Percentiles rank a stretch among this genome's conserved stretches.
Conservation (phyloP, 106 monocot genomes). For the Cymbidium sinense region DNA sequence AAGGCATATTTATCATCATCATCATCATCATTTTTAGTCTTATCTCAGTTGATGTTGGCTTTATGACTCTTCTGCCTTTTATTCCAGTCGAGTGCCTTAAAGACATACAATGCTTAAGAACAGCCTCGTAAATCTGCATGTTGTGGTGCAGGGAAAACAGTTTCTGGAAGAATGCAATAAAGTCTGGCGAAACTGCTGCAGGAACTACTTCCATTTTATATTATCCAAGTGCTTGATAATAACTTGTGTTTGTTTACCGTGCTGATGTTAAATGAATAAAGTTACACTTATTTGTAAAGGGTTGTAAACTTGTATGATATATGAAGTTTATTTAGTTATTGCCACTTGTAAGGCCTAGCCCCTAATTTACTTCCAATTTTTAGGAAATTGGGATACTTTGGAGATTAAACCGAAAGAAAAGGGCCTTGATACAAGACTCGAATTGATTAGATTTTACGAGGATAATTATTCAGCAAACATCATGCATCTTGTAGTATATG, state of each 20-base stretch:
- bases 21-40: background rate
- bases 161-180: background rate
- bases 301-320: background rate
- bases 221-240: background rate
- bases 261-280: background rate
- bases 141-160: background rate
- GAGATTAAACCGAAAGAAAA: slow-evolving; percentile 71
- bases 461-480: slow-evolving; percentile 80
- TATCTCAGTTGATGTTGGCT: background rate
- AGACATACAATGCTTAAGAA: background rate
- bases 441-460: slow-evolving; percentile 77
- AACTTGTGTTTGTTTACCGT: background rate
- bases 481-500: slow-evolving; percentile 99
- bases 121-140: background rate
- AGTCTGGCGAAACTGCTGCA: background rate
- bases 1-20: background rate
- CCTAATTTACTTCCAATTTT: background rate
- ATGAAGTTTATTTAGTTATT: slow-evolving; percentile 3
- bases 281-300: background rate
- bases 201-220: background rate
- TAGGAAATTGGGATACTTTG: slow-evolving; percentile 92
- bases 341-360: background rate
- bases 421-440: slow-evolving; percentile 71
- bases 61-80: background rate
- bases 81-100: background rate